A percentile compares a stretch with the other conserved stretches of the same genome.
These are phyloP conservation scores for Vigna mungo DNA, from an alignment of 306 rosid species.

Conservation along the genomic window DNA sequence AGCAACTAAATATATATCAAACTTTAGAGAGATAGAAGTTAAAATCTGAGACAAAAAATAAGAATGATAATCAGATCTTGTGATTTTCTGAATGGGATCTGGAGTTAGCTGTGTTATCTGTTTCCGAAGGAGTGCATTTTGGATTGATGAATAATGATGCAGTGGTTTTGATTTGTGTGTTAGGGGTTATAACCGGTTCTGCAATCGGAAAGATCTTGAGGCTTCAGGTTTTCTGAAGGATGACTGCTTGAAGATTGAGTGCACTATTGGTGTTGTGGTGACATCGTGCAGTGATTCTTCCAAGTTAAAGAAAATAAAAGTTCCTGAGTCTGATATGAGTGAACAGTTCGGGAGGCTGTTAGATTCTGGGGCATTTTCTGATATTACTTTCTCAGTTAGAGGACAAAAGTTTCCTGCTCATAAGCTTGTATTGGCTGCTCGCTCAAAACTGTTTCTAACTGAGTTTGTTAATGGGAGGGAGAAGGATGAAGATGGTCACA, in stretches of 20 bases:
- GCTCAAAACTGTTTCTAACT: constrained; percentile 71
- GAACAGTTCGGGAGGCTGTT: constrained; percentile 69
- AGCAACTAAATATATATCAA: too few relatives aligned
- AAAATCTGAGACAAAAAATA: too few relatives aligned
- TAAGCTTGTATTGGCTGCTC: constrained; percentile 86
- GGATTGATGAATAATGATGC: too few relatives aligned
- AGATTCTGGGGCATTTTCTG: constrained; percentile 84
- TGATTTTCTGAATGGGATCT: too few relatives aligned
- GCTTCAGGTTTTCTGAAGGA: too few relatives aligned
- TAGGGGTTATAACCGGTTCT: too few relatives aligned
- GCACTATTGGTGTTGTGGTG: constrained; percentile 95
- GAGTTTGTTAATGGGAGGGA: constrained; percentile 65
- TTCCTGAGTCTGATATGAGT: constrained; percentile 91
- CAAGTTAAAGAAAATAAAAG: constrained; percentile 58
- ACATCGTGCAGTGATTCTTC: constrained; percentile 74
- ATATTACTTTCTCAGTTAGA: constrained; percentile 75
- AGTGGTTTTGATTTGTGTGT: too few relatives aligned
- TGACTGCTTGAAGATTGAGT: constrained; percentile 88
- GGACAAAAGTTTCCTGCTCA: constrained; percentile 89
- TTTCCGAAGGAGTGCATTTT: too few relatives aligned
- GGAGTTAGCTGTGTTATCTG: too few relatives aligned
- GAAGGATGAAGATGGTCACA: constrained; percentile 48
- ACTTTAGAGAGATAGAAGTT: too few relatives aligned
- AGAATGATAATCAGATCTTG: too few relatives aligned
- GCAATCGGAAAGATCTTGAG: too few relatives aligned